Evolutionary conservation across 208 protist species (phyloP).

Genomic region (Crithidia fasciculata): DNA sequence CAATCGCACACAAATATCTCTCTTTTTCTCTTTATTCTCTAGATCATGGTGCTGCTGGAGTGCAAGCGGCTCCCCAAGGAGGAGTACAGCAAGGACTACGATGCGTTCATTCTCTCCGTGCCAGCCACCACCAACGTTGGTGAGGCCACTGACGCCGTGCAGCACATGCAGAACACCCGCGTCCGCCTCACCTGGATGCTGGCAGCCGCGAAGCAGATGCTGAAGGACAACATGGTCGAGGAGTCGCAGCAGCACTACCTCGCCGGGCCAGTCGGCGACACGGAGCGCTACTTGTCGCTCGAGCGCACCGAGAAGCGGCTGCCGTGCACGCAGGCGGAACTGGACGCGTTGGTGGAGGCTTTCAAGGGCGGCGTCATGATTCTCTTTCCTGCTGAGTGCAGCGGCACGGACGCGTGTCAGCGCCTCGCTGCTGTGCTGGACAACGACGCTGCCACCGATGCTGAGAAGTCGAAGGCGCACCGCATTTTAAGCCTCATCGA

Average conservation of each 20-base stretch:
- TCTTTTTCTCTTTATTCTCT: conserved; percentile 8
- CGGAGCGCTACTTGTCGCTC: conserved; percentile 76
- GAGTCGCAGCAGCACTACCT: conserved; percentile 73
- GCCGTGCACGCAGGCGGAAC: conserved; percentile 64
- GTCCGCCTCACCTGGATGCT: conserved; percentile 89
- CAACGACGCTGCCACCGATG: conserved; percentile 54
- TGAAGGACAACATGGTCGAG: conserved; percentile 74
- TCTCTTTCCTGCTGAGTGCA: conserved; percentile 88
- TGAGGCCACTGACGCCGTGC: conserved; percentile 74
- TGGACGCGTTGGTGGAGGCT: conserved; percentile 62
- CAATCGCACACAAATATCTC: neutral
- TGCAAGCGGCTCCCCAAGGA: conserved; percentile 91
- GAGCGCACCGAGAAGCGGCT: conserved; percentile 73
- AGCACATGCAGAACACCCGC: conserved; percentile 86
- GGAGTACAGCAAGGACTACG: conserved; percentile 92
- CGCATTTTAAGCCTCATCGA: conserved; percentile 86
- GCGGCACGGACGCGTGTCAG: conserved; percentile 69
- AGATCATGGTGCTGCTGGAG: conserved; percentile 86
- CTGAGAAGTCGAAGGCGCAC: conserved; percentile 78
- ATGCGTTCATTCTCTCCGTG: conserved; percentile 73
- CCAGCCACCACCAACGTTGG: conserved; percentile 72
- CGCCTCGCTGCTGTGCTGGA: conserved; percentile 74
- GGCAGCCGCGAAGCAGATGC: conserved; percentile 77
- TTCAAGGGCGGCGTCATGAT: conserved; percentile 90
- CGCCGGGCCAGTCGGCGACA: conserved; percentile 65